phyloP scores from a whole-genome alignment of 495 filamentous ascomycete species.

The Aspergillus funiculosus region DNA sequence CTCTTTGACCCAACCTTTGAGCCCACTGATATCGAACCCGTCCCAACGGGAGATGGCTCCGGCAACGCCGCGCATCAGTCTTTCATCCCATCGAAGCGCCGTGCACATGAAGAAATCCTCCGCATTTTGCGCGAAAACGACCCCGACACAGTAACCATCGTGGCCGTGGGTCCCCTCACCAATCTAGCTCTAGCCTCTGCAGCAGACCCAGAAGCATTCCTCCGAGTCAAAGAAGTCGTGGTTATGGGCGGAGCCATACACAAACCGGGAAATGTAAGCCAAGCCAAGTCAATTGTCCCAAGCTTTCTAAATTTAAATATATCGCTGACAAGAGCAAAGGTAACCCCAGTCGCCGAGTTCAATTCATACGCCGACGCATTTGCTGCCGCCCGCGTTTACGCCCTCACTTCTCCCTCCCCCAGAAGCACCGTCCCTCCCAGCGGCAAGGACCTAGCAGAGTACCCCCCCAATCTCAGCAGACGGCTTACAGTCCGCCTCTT shows the following conservation, averaged over 20 bases:
- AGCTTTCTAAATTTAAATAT: background rate
- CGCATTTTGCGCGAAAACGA: conserved; percentile 71
- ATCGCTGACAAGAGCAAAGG: conserved; percentile 26
- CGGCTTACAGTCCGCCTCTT: conserved; percentile 72
- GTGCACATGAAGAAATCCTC: conserved; percentile 81
- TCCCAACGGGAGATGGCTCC: conserved; percentile 25
- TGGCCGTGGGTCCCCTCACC: conserved; percentile 84
- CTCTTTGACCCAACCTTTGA: conserved; percentile 58
- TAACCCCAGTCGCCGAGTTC: conserved; percentile 75
- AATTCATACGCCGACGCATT: conserved; percentile 77
- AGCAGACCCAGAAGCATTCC: conserved; percentile 77
- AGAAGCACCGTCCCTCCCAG: conserved; percentile 60
- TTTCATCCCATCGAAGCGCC: conserved; percentile 66
- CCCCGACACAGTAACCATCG: conserved; percentile 76
- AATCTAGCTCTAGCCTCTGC: conserved; percentile 86
- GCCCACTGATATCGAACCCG: conserved; percentile 33
- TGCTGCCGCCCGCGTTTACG: conserved; percentile 82
- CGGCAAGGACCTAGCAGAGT: conserved; percentile 47
- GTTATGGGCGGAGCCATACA: conserved; percentile 95
- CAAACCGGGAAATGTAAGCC: conserved; percentile 65
- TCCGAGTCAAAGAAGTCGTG: conserved; percentile 81
- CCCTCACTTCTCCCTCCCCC: conserved; percentile 78
- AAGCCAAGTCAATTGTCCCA: too few relatives aligned
- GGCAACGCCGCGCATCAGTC: conserved; percentile 32
- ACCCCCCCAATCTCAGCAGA: conserved; percentile 59